A percentile compares a stretch with the other conserved stretches of the same genome.
Conservation (phyloP, 108 stramenopile species). For the Nitzschia palea region DNA sequence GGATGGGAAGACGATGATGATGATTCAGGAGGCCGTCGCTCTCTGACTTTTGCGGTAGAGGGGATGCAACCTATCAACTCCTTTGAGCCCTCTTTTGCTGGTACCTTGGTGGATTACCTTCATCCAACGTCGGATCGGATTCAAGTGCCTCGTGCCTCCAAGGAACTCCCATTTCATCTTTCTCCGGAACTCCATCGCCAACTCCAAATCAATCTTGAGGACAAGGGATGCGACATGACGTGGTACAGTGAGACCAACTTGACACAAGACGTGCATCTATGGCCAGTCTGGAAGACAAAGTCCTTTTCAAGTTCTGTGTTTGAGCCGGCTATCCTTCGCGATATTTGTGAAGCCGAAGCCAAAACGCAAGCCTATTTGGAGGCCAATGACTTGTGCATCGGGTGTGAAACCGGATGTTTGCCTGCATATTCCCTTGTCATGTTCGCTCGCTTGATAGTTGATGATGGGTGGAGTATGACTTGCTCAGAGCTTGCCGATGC, state of each 20-base stretch:
- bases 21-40: background rate
- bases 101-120: background rate
- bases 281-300: conserved; percentile 34
- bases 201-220: background rate
- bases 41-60: background rate
- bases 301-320: background rate
- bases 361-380: conserved; percentile 31
- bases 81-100: too few species aligned
- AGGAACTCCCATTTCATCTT: background rate
- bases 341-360: conserved; percentile 34
- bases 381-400: conserved; percentile 25
- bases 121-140: background rate
- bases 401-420: conserved; percentile 29
- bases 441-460: conserved; percentile 38
- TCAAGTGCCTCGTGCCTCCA: background rate
- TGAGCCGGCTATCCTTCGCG: conserved; percentile 15
- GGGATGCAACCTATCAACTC: background rate
- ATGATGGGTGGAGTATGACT: conserved; percentile 21
- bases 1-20: conserved; percentile 34
- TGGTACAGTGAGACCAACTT: conserved; percentile 11
- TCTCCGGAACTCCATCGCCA: conserved; percentile 4
- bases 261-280: conserved; percentile 12
- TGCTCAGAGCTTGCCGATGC: conserved; percentile 33
- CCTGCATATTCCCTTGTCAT: conserved; percentile 43
- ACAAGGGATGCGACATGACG: conserved; percentile 15